These are phyloP conservation scores for Diutina ranongensis DNA, from an alignment of 1,139 yeast genomes.

Conservation along the genomic window DNA sequence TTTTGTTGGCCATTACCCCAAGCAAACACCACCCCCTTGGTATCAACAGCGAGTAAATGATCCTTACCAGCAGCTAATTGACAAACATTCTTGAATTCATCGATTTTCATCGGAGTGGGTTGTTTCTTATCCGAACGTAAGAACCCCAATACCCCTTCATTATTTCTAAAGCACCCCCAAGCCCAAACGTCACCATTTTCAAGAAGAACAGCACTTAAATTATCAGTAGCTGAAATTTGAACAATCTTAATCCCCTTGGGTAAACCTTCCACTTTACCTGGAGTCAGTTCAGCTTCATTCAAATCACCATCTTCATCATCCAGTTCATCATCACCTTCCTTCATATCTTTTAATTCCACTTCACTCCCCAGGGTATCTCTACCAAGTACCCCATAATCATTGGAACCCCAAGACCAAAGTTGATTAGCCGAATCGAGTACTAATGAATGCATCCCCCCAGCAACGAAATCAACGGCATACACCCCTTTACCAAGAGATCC, in stretches of 20 bases:
- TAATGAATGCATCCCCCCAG: constrained; percentile 90
- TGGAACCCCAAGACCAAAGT: constrained; percentile 97
- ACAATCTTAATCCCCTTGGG: constrained; percentile 37
- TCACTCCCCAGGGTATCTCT: constrained; percentile 57
- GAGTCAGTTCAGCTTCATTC: constrained; percentile 83
- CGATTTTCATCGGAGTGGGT: constrained; percentile 51
- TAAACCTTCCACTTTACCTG: constrained; percentile 59
- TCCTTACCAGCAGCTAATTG: constrained; percentile 90
- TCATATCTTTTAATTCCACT: constrained; percentile 42
- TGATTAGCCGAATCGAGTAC: constrained; percentile 67
- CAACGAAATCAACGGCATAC: constrained; percentile 71
- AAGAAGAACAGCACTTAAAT: constrained; percentile 69
- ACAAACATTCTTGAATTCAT: constrained; percentile 57
- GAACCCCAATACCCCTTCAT: constrained; percentile 85
- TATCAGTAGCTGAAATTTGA: constrained; percentile 88
- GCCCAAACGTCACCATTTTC: constrained; percentile 86
- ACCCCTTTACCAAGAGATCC: constrained; percentile 28
- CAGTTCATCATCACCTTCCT: constrained; percentile 43
- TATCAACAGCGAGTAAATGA: constrained; percentile 74
- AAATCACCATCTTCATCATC: constrained; percentile 75
- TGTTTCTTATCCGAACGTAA: constrained; percentile 51
- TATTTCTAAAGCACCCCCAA: constrained; percentile 95
- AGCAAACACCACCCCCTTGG: constrained; percentile 78
- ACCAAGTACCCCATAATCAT: constrained; percentile 89
- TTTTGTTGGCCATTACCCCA: constrained; percentile 97